Conservation (phyloP, 2,329 filamentous ascomycete species). For the Phyllosticta paracitricarpa region DNA sequence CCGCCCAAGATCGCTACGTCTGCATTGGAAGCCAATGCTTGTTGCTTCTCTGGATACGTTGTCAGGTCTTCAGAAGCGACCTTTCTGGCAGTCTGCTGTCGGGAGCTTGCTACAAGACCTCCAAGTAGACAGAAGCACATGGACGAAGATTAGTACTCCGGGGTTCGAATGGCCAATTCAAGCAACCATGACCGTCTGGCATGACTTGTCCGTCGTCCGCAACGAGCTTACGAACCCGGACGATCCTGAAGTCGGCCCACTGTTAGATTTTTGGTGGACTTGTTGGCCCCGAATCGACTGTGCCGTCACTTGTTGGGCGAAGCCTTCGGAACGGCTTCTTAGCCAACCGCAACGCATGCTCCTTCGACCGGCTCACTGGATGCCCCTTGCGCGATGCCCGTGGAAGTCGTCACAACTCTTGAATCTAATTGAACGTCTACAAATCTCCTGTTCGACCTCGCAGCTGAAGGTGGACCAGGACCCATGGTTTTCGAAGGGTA, state of each 20-base stretch:
- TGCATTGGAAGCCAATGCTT: background rate
- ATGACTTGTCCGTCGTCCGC: background rate
- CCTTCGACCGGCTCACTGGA: background rate
- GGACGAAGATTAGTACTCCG: background rate
- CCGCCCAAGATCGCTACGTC: background rate
- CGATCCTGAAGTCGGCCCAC: background rate
- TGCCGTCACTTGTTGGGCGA: background rate
- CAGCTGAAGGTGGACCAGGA: background rate
- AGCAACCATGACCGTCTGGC: background rate
- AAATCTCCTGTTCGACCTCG: background rate
- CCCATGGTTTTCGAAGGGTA: background rate
- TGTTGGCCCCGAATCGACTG: background rate
- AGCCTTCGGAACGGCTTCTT: background rate
- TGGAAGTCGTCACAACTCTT: background rate
- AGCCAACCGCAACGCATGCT: background rate
- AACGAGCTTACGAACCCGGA: background rate
- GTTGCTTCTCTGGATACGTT: background rate
- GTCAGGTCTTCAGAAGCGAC: background rate
- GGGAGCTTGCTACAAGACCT: no score
- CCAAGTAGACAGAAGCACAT: background rate
- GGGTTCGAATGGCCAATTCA: background rate
- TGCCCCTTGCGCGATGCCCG: background rate
- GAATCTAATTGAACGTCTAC: background rate
- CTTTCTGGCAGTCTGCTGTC: background rate
- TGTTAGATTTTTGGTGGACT: background rate